phyloP scores from a whole-genome alignment of 371 early-diverging fungal species.

The Apophysomyces sp. region DNA sequence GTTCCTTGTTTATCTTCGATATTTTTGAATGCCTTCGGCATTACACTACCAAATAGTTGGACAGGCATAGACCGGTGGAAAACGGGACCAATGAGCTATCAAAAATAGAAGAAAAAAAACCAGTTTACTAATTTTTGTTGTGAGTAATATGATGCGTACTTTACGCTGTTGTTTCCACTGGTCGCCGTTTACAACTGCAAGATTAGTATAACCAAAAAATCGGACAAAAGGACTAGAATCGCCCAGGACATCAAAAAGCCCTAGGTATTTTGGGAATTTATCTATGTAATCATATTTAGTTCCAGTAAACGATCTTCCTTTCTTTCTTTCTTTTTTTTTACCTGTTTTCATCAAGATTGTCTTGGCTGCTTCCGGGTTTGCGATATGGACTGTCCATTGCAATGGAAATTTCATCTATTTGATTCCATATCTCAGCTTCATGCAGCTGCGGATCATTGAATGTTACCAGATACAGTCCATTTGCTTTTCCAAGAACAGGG shows the following conservation, averaged over 20 bases:
- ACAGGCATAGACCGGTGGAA: constrained; percentile 37
- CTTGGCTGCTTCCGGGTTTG: constrained; percentile 28
- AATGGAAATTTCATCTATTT: constrained; percentile 21
- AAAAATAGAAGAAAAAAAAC: background rate
- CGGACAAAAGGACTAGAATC: constrained; percentile 8
- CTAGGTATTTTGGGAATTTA: constrained; percentile 9
- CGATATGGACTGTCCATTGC: constrained; percentile 28
- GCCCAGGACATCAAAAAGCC: constrained; percentile 5
- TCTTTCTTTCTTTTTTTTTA: background rate
- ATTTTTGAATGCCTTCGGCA: constrained; percentile 11
- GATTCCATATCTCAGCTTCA: no score
- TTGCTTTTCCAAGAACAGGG: constrained; percentile 4
- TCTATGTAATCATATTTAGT: background rate
- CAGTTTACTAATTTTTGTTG: background rate
- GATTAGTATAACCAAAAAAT: constrained; percentile 28
- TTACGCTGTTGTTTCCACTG: constrained; percentile 37
- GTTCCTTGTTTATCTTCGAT: constrained; percentile 19
- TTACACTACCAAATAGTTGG: constrained; percentile 21
- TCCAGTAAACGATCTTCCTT: background rate
- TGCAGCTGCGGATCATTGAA: background rate
- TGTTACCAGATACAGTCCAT: constrained; percentile 10
- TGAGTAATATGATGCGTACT: constrained; percentile 11
- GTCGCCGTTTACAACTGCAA: constrained; percentile 33
- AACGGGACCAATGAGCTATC: constrained; percentile 34
- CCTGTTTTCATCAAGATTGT: constrained; percentile 31